Evolutionary conservation across 1,139 yeast genomes (phyloP), one percentile per base, ranked within the genome.

Genomic region (Magnusiomyces tetraspermus): DNA sequence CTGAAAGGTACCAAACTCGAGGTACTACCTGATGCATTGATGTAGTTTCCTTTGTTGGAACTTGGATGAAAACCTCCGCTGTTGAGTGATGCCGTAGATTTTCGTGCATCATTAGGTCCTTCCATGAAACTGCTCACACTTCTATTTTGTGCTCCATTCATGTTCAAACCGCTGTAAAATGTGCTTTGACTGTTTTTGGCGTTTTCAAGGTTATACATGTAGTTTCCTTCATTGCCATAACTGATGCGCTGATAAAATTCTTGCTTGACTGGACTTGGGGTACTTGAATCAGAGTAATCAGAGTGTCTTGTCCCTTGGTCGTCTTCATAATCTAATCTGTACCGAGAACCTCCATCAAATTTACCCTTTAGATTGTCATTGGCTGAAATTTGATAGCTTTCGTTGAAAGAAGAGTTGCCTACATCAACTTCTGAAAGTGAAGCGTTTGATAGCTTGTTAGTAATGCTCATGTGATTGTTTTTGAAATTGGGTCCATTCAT

Each of bases 1-100:
- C 97, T 78, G 69, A 90, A 90, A 17, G 97, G 97, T 13, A 89
- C 95, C 57, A 77, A 73, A 46, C 72, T 70, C 13, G 48, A 37
- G 48, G 24, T 33, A 8, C 41, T 15, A 10, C 24, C 17, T 10
- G 46, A 23, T 48, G 46, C 19, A 28, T 24, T 26, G 15, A 42
- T 52, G 33, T 38, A 38, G 37, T 24, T 46, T 40, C 42, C 53
- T 28, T 23, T 54, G 42, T 5, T 40, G 48, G 24, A 38, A 31
- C 38, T 50, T 31, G 31, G 48, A 10, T 24, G 11, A 19, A 36
- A 28, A 45, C 33, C 33, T 28, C n/a, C 42, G 28, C 38, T 48
- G 53, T n/a, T 23, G 26, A 31, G 21, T 26, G 17, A 13, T 15
- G 48, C n/a, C 5, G 19, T 21, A 24, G 33, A 43, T 43, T 24